Evolutionary conservation across 306 rosid genomes (phyloP), one percentile per base, ranked within the genome.

Genomic region (Comarum palustre): DNA sequence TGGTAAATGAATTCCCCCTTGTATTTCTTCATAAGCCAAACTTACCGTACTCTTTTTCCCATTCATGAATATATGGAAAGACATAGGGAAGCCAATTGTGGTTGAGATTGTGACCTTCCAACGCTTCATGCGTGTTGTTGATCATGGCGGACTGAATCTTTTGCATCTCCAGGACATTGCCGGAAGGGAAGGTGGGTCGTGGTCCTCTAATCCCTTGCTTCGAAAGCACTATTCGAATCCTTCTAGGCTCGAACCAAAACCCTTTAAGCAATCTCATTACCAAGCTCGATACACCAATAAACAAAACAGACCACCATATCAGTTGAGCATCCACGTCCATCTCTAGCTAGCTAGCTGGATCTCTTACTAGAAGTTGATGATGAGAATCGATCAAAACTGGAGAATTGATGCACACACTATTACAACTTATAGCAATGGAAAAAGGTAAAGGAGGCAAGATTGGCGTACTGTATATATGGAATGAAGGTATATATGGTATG

Each of bases 151-250:
- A 68, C 11, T 47, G 73, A 48, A 68, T 68, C 60, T 68, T 68
- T 42, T 29, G 42, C 60, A 47, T 47, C 73, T 68, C 73, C 6
- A 60, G 17, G 14, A 48, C 14, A 5, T 47, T 68, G 27, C 73
- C 73, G 2, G 0, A 4, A 48, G 38, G 24, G 73, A 68, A 68
- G 8, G 45, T 29, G 38, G 60, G 60, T 19, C 45, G 60, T 31
- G 60, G 73, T 17, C 73, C 73, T 48, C 60, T n/a, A 24, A 68
- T 68, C 17, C 60, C 60, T 68, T 68, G 73, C 59, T 46, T 47
- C 29, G 11, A 5, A 10, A 68, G 73, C 29, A 47, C 45, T 4
- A 27, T 27, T 10, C 72, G 58, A 47, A 68, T 46, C 72, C 72
- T 68, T 17, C 8, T 9, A 45, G 72, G 72, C 25, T 68, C 51